phyloP scores from a whole-genome alignment of 139 green algal species.

The Tetraselmis chui region DNA sequence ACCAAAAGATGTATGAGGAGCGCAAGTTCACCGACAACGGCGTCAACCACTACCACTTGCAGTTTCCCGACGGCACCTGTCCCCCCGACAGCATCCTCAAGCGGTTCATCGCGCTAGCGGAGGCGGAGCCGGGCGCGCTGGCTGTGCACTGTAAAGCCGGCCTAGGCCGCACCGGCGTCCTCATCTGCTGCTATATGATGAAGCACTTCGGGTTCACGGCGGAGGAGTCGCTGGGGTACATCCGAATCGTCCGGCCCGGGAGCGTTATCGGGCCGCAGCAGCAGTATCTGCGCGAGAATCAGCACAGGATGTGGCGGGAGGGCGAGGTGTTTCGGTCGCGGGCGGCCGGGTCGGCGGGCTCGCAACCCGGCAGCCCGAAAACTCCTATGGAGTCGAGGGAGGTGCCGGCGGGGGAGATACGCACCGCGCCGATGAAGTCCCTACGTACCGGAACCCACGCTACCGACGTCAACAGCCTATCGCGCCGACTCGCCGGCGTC shows the following conservation, averaged over 20 bases:
- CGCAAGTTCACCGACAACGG: constrained; percentile 70
- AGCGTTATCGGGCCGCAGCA: constrained; percentile 91
- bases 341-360: background rate
- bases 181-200: constrained; percentile 91
- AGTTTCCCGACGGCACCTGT: constrained; percentile 92
- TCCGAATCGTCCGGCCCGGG: constrained; percentile 80
- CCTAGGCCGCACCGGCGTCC: constrained; percentile 82
- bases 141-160: constrained; percentile 93
- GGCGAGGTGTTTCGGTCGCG: constrained; percentile 36
- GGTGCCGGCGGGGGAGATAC: background rate
- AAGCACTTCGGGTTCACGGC: constrained; percentile 83
- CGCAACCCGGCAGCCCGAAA: background rate
- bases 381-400: background rate
- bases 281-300: constrained; percentile 72
- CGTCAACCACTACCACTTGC: constrained; percentile 82
- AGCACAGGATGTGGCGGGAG: constrained; percentile 40
- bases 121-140: constrained; percentile 60
- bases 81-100: too few species aligned
- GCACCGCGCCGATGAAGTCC: too few species aligned
- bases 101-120: too few species aligned
- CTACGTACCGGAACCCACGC: too few species aligned
- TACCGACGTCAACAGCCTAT: too few species aligned
- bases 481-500: too few species aligned
- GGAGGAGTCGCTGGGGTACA: constrained; percentile 86
- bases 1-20: constrained; percentile 83